Conservation (phyloP, 805 yeast species). For the Myxozyma neotropica region DNA sequence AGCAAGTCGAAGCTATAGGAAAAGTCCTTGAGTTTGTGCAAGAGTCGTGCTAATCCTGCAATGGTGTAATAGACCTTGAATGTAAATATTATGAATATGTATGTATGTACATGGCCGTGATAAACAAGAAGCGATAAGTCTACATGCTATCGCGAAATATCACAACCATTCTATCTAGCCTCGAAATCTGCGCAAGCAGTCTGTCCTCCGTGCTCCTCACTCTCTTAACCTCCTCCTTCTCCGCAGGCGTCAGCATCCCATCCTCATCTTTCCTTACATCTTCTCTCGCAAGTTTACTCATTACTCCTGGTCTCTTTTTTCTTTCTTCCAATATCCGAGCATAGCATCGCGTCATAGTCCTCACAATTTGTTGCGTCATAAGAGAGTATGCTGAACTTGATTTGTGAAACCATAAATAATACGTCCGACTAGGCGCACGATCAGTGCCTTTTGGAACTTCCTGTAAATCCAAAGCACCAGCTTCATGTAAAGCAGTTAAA, state of each 20-base stretch:
- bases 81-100: no score
- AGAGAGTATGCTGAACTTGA: conserved; percentile 54
- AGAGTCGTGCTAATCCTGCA: no score
- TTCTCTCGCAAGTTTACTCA: conserved; percentile 82
- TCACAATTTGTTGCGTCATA: conserved; percentile 53
- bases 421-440: conserved; percentile 86
- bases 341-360: conserved; percentile 51
- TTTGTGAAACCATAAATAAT: conserved; percentile 75
- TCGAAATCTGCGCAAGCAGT: conserved; percentile 40
- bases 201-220: conserved; percentile 46
- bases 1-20: conserved; percentile 18
- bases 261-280: conserved; percentile 83
- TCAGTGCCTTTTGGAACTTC: conserved; percentile 92
- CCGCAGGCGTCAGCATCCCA: conserved; percentile 72
- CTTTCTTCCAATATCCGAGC: conserved; percentile 47
- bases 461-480: conserved; percentile 81
- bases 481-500: conserved; percentile 63
- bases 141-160: conserved; percentile 40
- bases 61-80: no score
- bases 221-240: conserved; percentile 67
- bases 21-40: conserved; percentile 20
- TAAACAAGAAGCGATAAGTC: neutral
- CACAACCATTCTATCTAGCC: conserved; percentile 45
- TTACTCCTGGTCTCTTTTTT: conserved; percentile 61
- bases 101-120: no score